These are phyloP conservation scores for Lodderomyces parapsilosis DNA, from an alignment of 1,139 yeast genomes.

Conservation along the genomic window DNA sequence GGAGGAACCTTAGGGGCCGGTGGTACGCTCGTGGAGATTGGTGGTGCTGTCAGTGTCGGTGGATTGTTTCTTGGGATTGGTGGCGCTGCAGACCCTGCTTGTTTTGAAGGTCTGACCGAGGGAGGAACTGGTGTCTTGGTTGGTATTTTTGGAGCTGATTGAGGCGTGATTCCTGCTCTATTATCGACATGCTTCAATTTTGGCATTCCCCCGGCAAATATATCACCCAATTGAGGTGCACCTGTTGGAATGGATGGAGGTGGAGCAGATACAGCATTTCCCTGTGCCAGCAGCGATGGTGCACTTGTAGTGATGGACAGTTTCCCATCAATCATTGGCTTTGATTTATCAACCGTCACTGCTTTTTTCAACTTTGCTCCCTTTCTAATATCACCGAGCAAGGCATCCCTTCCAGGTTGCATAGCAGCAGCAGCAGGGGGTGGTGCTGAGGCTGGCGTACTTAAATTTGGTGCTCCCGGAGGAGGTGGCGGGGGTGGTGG, in stretches of 20 bases:
- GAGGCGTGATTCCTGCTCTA: constrained; percentile 37
- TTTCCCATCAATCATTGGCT: constrained; percentile 40
- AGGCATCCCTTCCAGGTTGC: constrained; percentile 67
- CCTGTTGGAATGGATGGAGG: constrained; percentile 24
- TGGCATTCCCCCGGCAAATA: constrained; percentile 87
- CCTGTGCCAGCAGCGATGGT: constrained; percentile 9
- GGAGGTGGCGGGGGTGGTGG: constrained; percentile 46
- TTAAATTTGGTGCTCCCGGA: constrained; percentile 24
- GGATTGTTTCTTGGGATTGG: constrained; percentile 29
- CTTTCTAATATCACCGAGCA: constrained; percentile 82
- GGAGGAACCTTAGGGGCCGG: constrained; percentile 29
- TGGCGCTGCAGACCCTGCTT: constrained; percentile 20
- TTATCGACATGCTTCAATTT: constrained; percentile 62
- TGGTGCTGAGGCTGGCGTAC: constrained; percentile 19
- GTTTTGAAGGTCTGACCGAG: constrained; percentile 27
- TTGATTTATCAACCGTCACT: constrained; percentile 45
- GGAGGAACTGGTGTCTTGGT: constrained; percentile 17
- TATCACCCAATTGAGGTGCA: constrained; percentile 68
- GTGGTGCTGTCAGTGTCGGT: constrained; percentile 20
- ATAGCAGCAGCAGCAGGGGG: constrained; percentile 27
- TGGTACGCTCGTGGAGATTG: constrained; percentile 18
- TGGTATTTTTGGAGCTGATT: constrained; percentile 20
- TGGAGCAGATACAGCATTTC: constrained; percentile 11
- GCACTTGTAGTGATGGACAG: constrained; percentile 16
- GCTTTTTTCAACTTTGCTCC: constrained; percentile 78